Evolutionary conservation across 176 grass and related monocot genomes (phyloP).

Genomic region (Phragmites australis): DNA sequence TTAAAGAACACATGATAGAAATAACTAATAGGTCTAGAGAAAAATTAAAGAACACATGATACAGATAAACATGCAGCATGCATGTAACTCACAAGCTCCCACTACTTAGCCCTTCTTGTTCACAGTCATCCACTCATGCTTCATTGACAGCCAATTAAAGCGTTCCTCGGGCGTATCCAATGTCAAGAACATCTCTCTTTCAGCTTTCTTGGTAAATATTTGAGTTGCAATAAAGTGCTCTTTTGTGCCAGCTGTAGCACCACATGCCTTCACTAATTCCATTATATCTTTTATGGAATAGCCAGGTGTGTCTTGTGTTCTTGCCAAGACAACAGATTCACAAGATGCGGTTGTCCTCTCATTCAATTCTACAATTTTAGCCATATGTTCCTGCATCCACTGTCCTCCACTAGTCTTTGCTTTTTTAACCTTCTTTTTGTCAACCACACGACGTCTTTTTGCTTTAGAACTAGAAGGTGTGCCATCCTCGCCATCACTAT

Average conservation of each 20-base stretch:
- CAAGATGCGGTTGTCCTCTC: neutral
- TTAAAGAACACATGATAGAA: too few species aligned
- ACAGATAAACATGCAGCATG: too few species aligned
- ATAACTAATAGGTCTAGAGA: too few species aligned
- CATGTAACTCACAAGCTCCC: too few species aligned
- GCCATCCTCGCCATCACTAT: neutral
- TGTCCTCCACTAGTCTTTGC: neutral
- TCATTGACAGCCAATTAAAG: neutral
- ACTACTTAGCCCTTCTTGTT: neutral
- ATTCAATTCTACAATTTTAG: neutral
- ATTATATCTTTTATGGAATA: neutral
- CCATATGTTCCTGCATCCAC: neutral
- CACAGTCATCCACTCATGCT: neutral
- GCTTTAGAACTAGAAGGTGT: neutral
- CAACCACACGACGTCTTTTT: neutral
- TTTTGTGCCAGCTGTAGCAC: neutral
- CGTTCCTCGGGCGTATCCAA: neutral
- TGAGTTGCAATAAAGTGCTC: neutral
- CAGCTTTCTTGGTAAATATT: neutral
- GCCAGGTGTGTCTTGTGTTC: neutral
- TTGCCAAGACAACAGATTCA: neutral
- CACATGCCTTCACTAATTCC: neutral
- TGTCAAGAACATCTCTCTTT: neutral
- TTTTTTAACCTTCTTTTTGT: neutral
- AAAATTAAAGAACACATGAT: too few species aligned